A percentile compares a stretch with the other conserved stretches of the same genome.
Conservation (phyloP, 106 monocot species). For the Chionographis japonica region DNA sequence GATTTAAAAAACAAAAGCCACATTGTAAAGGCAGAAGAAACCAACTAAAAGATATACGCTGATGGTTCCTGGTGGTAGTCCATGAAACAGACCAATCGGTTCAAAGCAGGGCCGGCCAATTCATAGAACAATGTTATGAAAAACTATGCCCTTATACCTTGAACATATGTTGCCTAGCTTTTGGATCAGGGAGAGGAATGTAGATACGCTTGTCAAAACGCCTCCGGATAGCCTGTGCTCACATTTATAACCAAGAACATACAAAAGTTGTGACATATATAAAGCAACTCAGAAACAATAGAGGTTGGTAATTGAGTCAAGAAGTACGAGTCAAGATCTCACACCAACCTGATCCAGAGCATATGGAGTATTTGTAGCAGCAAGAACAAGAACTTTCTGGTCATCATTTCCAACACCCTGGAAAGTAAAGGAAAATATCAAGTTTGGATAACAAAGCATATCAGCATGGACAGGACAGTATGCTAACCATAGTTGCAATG, state of each 20-base stretch:
- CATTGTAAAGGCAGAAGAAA: no score
- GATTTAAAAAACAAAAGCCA: no score
- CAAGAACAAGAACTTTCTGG: slow-evolving; percentile 81
- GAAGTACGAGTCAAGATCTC: neutral
- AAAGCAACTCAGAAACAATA: neutral
- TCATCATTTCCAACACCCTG: slow-evolving; percentile 88
- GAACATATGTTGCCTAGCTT: slow-evolving; percentile 91
- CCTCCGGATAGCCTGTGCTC: slow-evolving; percentile 54
- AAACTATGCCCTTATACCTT: slow-evolving; percentile 34
- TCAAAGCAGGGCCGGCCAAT: neutral
- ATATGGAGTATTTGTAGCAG: slow-evolving; percentile 85
- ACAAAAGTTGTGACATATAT: neutral
- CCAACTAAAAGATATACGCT: no score
- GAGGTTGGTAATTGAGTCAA: neutral
- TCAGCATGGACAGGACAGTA: no score
- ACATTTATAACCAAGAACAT: slow-evolving; percentile 4
- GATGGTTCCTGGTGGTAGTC: no score
- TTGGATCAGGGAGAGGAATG: slow-evolving; percentile 78
- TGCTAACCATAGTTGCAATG: no score
- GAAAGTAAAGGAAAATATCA: neutral
- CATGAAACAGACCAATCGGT: neutral
- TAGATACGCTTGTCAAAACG: slow-evolving; percentile 89
- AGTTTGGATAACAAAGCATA: neutral
- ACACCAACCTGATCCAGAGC: slow-evolving; percentile 72
- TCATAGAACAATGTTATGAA: neutral